Evolutionary conservation across 1,284 basidiomycete genomes (phyloP), one percentile per base, ranked within the genome.

Genomic region (Phaffia rhodozyma): DNA sequence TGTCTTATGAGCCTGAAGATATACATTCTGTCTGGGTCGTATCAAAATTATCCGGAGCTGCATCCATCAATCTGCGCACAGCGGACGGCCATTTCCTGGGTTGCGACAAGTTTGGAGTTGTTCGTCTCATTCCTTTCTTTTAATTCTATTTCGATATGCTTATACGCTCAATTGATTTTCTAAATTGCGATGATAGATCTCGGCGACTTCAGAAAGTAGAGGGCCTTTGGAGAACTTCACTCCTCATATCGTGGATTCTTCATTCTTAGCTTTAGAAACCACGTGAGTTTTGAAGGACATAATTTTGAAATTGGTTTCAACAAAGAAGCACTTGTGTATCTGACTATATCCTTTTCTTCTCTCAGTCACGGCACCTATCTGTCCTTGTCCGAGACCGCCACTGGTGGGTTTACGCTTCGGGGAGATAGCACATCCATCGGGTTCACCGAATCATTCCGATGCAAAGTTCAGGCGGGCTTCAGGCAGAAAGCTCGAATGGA

Each of bases 381-480:
- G n/a, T 62, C 64, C n/a, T 58, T 66, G 56, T 61, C 60, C n/a
- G 48, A 53, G 29, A 62, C 60, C 16, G 64, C 64, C 13, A 32
- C 50, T 5, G 47, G 47, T 5, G 55, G 80, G 52, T 71, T 90
- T 59, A 79, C 84, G 60, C 75, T 92, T 43, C 79, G 90, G 61
- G 87, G 86, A 16, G 89, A 92, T 71, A 85, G 83, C 68, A 86
- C 89, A 57, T 83, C 84, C 68, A 83, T 89, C 32, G 89, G 87
- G 5, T 89, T 89, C 69, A 79, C 79, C 52, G 89, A 91, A 71
- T 79, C 87, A 9, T 92, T 90, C 73, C 86, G 84, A 82, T 82
- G 90, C 64, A 88, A 88, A 75, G 83, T 92, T 25, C 89, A 92
- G 75, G 83, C 79, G 74, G 87, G 87, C 72, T 91, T 86, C 75